phyloP scores from a whole-genome alignment of 148 eudicot genomes.

The Selenicereus undatus region DNA sequence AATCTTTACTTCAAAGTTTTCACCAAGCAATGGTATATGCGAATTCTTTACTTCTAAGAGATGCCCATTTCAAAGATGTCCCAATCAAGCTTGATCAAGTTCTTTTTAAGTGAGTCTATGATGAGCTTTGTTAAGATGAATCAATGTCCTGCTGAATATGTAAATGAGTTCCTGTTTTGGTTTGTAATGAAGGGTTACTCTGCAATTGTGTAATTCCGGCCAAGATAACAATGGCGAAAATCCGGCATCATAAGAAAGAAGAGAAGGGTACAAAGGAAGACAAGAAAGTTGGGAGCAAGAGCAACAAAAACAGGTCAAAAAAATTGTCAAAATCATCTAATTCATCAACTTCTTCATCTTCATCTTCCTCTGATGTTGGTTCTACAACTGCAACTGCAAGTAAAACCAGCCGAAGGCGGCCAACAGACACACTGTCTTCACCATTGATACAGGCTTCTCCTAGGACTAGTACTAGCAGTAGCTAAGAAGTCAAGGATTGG shows the following conservation, averaged over 20 bases:
- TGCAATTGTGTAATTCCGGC: conserved; percentile 59
- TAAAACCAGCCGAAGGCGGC: neutral
- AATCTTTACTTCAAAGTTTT: neutral
- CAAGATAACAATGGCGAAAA: conserved; percentile 36
- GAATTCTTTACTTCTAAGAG: neutral
- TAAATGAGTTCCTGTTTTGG: neutral
- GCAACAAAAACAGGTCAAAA: conserved; percentile 11
- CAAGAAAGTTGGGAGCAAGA: conserved; percentile 12
- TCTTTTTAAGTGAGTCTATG: neutral
- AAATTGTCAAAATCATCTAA: conserved; percentile 23
- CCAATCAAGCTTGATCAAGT: neutral
- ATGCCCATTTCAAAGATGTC: neutral
- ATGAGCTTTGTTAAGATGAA: neutral
- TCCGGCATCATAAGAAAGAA: conserved; percentile 25
- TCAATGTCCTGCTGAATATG: neutral
- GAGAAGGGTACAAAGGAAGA: conserved; percentile 15
- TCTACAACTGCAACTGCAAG: neutral
- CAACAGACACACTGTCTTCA: neutral
- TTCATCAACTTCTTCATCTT: conserved; percentile 29
- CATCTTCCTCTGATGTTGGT: neutral
- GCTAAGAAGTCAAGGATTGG: neutral
- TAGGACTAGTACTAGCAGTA: neutral
- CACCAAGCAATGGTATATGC: neutral
- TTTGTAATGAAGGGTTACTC: conserved; percentile 36
- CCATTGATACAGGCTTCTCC: conserved; percentile 5